Conservation (phyloP, 129 eudicot genomes). For the Lactuca sativa region DNA sequence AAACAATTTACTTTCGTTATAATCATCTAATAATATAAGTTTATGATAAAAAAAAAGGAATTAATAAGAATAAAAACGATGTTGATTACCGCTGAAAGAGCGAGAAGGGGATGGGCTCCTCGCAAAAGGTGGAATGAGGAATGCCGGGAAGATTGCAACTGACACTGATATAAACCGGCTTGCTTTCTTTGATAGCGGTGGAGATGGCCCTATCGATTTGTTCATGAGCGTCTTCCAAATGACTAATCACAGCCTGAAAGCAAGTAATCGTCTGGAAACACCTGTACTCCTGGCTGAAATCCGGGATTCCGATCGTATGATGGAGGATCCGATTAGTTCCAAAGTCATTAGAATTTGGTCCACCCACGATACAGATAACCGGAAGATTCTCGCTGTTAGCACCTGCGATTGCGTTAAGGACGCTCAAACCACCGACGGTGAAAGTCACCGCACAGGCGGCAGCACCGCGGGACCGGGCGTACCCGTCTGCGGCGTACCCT, state of each 20-base stretch:
- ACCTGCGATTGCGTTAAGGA: constrained; percentile 67
- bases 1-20: no score
- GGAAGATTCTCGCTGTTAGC: constrained; percentile 74
- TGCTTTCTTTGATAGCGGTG: constrained; percentile 57
- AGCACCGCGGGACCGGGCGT: constrained; percentile 57
- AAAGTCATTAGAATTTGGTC: constrained; percentile 63
- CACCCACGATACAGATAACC: constrained; percentile 62
- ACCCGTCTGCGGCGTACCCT: constrained; percentile 73
- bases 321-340: constrained; percentile 69
- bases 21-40: no score
- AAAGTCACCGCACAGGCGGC: constrained; percentile 69
- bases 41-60: not conserved
- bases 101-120: constrained; percentile 55
- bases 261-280: constrained; percentile 68
- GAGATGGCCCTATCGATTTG: constrained; percentile 52
- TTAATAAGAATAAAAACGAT: not conserved
- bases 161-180: constrained; percentile 65
- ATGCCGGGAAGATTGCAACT: constrained; percentile 56
- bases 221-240: constrained; percentile 66
- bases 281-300: constrained; percentile 57
- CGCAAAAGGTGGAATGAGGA: constrained; percentile 60
- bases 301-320: constrained; percentile 66
- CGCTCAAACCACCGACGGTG: constrained; percentile 70
- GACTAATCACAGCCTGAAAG: constrained; percentile 64
- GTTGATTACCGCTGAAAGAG: constrained; percentile 38